phyloP scores from a whole-genome alignment of 1,284 basidiomycete species.

The Rhodotorula sp. region DNA sequence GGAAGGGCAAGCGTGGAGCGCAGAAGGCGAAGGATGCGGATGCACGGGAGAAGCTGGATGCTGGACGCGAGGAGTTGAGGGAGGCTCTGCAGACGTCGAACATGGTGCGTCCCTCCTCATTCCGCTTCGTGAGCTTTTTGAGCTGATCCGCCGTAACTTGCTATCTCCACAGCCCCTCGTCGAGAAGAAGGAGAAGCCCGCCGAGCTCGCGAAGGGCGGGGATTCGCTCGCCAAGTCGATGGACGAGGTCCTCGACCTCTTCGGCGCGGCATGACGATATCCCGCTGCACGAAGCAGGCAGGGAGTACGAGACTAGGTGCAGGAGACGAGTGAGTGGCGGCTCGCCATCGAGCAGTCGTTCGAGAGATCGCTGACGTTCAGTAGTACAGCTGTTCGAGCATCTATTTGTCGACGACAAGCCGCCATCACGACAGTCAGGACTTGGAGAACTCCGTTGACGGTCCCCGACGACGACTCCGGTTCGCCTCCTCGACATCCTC shows the following conservation, averaged over 20 bases:
- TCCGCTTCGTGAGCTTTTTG: too few relatives aligned
- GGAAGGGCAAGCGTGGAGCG: neutral
- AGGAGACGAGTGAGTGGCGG: too few relatives aligned
- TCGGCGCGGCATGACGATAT: constrained; percentile 3
- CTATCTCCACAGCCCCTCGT: neutral
- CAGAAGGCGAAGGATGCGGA: constrained; percentile 6
- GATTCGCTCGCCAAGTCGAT: constrained; percentile 11
- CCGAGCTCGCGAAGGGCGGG: constrained; percentile 6
- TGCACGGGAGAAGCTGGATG: constrained; percentile 7
- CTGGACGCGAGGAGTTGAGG: neutral
- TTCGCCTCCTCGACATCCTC: too few relatives aligned
- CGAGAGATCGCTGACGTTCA: too few relatives aligned
- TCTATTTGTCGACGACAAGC: too few relatives aligned
- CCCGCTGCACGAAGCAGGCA: too few relatives aligned
- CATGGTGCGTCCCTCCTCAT: neutral
- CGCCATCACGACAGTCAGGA: too few relatives aligned
- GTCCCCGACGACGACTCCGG: too few relatives aligned
- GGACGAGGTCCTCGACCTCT: constrained; percentile 8
- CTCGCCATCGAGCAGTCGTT: too few relatives aligned
- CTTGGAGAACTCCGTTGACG: too few relatives aligned
- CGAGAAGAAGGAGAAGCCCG: constrained; percentile 17
- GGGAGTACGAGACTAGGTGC: too few relatives aligned
- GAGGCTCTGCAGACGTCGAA: neutral
- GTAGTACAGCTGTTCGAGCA: too few relatives aligned
- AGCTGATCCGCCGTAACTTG: neutral